Conservation (phyloP, 345 rosid species). For the Eucalyptus fibrosa region DNA sequence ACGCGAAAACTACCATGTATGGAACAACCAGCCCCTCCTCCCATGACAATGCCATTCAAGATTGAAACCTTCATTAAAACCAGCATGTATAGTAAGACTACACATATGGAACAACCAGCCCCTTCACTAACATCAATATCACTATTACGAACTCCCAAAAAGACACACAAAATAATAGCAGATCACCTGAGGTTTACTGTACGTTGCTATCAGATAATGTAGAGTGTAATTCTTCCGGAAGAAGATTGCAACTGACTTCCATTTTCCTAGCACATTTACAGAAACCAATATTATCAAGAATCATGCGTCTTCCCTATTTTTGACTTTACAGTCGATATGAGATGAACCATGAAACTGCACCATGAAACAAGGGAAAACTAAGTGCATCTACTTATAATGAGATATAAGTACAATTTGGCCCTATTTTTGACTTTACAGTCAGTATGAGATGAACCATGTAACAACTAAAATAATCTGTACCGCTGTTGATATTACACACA, state of each 20-base stretch:
- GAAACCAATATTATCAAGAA: background rate
- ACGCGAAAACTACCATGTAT: conserved; percentile 69
- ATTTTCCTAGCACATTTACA: conserved; percentile 17
- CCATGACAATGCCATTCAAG: conserved; percentile 79
- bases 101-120: no score
- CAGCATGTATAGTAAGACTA: background rate
- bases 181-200: conserved; percentile 55
- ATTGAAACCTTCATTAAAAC: conserved; percentile 48
- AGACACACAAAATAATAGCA: background rate
- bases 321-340: no score
- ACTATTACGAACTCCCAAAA: background rate
- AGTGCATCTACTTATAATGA: background rate
- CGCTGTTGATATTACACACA: conserved; percentile 1
- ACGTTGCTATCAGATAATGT: conserved; percentile 63
- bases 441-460: background rate
- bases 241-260: conserved; percentile 41
- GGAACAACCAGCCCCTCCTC: conserved; percentile 81
- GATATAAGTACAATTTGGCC: background rate
- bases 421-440: background rate
- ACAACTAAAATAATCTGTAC: background rate
- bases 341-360: background rate
- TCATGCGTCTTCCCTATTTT: background rate
- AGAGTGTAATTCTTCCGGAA: conserved; percentile 38
- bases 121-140: background rate
- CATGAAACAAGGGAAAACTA: background rate